phyloP scores from a whole-genome alignment of 2,329 filamentous ascomycete species.

The Emmonsia crescens region DNA sequence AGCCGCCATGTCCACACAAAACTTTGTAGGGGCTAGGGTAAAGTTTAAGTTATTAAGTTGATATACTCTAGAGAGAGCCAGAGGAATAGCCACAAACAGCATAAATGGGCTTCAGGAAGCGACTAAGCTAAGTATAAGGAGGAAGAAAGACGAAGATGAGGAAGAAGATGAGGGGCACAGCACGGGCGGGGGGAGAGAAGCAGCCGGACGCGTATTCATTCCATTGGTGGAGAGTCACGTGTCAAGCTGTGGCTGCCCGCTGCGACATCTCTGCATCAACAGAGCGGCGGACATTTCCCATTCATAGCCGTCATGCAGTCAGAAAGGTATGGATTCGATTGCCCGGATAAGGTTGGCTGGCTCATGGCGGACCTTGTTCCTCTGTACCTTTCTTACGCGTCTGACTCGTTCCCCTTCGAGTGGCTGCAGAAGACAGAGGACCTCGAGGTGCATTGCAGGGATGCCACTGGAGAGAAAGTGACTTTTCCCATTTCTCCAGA shows the following conservation, averaged over 20 bases:
- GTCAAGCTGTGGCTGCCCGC: background rate
- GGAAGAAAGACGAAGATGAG: background rate
- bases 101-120: background rate
- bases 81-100: too few species aligned
- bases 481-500: constrained; percentile 5
- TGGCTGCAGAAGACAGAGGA: constrained; percentile 11
- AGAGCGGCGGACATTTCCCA: background rate
- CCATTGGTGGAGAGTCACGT: background rate
- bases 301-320: background rate
- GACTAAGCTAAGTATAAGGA: background rate
- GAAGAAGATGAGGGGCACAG: background rate
- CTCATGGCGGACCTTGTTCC: constrained; percentile 7
- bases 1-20: background rate
- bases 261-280: background rate
- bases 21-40: background rate
- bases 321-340: constrained; percentile 1
- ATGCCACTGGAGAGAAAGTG: constrained; percentile 5
- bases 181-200: background rate
- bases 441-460: constrained; percentile 9
- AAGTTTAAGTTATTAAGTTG: background rate
- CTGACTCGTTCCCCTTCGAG: constrained; percentile 8
- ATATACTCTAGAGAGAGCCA: background rate
- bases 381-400: constrained; percentile 4
- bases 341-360: constrained; percentile 6
- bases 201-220: background rate